Evolutionary conservation across 257 asterid genomes (phyloP), one percentile per base, ranked within the genome.

Genomic region (Hygrophila difformis): DNA sequence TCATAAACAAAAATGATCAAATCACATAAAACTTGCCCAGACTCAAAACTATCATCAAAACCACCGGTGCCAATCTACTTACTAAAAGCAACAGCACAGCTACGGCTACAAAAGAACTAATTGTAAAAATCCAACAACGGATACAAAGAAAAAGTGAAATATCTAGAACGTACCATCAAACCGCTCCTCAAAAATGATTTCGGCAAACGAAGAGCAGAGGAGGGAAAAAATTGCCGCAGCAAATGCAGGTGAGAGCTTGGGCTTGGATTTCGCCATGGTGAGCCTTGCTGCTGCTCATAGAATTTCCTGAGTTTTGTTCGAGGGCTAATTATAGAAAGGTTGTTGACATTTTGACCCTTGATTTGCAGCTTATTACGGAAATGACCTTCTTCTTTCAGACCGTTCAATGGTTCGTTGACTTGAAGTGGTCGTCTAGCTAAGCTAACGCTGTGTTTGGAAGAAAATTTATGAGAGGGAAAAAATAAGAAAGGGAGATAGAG

Each of bases 111-210:
- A 33, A 2, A 33, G 6, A 33, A 33, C 37, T 33, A 2, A 33
- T 33, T 33, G 10, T 0, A 35, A 21, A 52, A 29, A 7, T 6
- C 37, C 37, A 33, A 5, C 37, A 33, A 36, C 18, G 12, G 18
- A 12, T 10, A 18, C 17, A 10, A n/a, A 52, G 29, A 17, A 24
- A 26, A 47, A 35, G 3, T 4, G 12, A 17, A n/a, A 48, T 13
- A 24, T 7, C 12, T 8, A 12, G 36, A 5, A 36, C 47, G 26
- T 63, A 85, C 97, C 97, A 0, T 85, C 94, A 63, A 89, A 89
- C 1, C 91, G 82, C 76, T 85, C 97, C 59, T 89, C 97, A 35
- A 89, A 89, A 34, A 85, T 69, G 59, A 85, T 67, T 34, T 82
- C 96, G 37, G 87, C 83, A n/a, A 61, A 36, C 10, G 87, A 59